Evolutionary conservation across 257 asterid genomes (phyloP).

Genomic region (Solanum lycopersicoides): DNA sequence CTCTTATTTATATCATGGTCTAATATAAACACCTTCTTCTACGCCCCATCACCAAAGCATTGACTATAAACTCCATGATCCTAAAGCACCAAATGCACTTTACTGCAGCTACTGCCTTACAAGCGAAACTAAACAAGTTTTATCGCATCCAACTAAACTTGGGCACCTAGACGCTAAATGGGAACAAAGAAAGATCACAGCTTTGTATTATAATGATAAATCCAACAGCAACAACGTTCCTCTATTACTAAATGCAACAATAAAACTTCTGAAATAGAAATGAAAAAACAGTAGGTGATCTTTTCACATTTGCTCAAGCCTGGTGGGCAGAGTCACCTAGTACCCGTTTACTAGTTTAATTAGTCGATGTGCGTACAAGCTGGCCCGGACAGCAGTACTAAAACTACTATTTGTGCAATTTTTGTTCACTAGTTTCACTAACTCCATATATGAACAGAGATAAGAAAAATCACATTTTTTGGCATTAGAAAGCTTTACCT

Average conservation of each 20-base stretch:
- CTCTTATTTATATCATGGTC: neutral
- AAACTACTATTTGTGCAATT: neutral
- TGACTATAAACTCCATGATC: neutral
- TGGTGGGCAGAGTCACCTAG: neutral
- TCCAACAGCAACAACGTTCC: neutral
- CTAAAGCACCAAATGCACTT: neutral
- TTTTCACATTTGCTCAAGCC: too few species aligned
- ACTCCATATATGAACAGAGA: neutral
- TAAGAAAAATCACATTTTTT: neutral
- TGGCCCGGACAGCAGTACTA: neutral
- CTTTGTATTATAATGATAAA: neutral
- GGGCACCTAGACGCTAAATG: neutral
- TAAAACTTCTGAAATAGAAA: neutral
- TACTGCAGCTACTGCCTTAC: neutral
- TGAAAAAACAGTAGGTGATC: neutral
- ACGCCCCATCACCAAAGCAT: neutral
- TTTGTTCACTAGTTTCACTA: neutral
- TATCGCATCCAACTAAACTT: neutral
- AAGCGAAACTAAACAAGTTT: neutral
- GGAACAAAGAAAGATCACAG: neutral
- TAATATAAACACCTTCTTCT: neutral
- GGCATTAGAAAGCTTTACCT: slow-evolving; percentile 26
- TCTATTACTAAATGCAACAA: neutral
- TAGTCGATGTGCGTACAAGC: neutral
- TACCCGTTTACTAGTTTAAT: neutral